phyloP scores from a whole-genome alignment of 2,329 filamentous ascomycete genomes.

The Fusarium dimerum region DNA sequence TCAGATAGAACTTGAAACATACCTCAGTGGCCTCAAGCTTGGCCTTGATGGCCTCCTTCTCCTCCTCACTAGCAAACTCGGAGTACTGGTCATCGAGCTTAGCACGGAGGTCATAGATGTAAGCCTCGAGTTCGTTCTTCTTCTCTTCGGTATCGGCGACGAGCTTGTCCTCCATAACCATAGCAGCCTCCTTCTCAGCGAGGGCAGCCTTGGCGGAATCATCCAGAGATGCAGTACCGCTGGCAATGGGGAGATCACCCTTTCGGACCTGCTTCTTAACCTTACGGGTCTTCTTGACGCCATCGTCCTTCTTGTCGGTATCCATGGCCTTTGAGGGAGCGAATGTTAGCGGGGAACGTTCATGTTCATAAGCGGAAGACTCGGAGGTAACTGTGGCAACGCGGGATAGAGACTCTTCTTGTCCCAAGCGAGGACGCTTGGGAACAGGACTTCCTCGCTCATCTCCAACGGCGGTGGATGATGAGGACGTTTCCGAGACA shows the following conservation, averaged over 20 bases:
- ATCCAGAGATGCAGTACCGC: conserved; percentile 81
- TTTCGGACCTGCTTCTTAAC: conserved; percentile 99
- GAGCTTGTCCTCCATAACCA: conserved; percentile 98
- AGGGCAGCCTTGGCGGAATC: conserved; percentile 63
- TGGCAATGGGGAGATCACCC: conserved; percentile 86
- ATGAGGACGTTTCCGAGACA: conserved; percentile 8
- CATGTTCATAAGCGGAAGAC: conserved; percentile 2
- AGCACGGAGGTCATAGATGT: conserved; percentile 94
- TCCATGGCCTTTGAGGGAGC: conserved; percentile 72
- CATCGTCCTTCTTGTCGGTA: conserved; percentile 69
- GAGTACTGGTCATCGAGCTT: conserved; percentile 92
- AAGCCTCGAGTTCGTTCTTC: conserved; percentile 99
- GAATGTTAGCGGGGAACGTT: conserved; percentile 28
- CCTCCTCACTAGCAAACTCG: conserved; percentile 85
- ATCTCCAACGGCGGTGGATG: conserved; percentile 19
- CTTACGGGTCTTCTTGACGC: conserved; percentile 87
- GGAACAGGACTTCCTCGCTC: conserved; percentile 10
- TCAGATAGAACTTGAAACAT: conserved; percentile 40
- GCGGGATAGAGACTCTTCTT: conserved; percentile 1
- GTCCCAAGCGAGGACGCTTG: conserved; percentile 23
- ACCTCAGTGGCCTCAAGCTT: conserved; percentile 89
- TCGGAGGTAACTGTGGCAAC: conserved; percentile 5
- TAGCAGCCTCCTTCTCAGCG: conserved; percentile 80
- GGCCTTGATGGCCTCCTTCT: conserved; percentile 82
- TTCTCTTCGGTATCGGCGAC: conserved; percentile 98